Base-by-base conservation (phyloP, 306 rosid genomes). In the Cucurbita pepo region DNA sequence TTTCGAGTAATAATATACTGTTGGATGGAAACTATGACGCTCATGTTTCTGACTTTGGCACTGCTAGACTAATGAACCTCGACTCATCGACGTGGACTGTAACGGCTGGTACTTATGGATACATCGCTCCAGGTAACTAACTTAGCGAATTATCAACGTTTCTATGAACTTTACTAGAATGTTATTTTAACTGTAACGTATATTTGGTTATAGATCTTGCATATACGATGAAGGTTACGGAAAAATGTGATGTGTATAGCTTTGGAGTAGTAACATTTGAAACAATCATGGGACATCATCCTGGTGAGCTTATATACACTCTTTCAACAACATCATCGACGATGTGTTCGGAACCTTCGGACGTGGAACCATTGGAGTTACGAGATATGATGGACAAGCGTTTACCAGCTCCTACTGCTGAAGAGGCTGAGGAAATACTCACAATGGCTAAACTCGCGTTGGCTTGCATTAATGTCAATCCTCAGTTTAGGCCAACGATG, bases 101-200 rank as follows among this genome's bases (percentile, higher is more conserved):
- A 30, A 22, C 60, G 6, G 77, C 58, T 25, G 77, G 77, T 19
- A 74, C 77, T 9, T 74, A 44, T 4, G 77, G 77, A 44, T 74
- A 74, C 56, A 74, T 74, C 3, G 77, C 77, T 74, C 77, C 77
- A 74, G 77, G 77, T 74, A 74, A 40, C 43, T 3, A 14, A 7
- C 38, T 65, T 10, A 43, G 5, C 18, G 5, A 65, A 65, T 44
- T 11, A 21, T 43, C 11, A 65, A 65, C 25, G 44, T 65, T 44
- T 65, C 54, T 41, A 7, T 65, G 1, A 43, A 10, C 0, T 19
- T 19, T 21, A 0, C 44, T 65, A 10, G 5, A 65, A 65, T 5
- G 10, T 40, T 41, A n/a, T 10, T 64, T 36, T 41, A 10, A 44
- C 5, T 19, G 0, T 10, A 37, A 8, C 8, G 45, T 41, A 18